A percentile compares a stretch with the other conserved stretches of the same genome.
Evolutionary conservation across 2,329 filamentous ascomycete species (phyloP).

Genomic region (Mollisiaceae sp.): DNA sequence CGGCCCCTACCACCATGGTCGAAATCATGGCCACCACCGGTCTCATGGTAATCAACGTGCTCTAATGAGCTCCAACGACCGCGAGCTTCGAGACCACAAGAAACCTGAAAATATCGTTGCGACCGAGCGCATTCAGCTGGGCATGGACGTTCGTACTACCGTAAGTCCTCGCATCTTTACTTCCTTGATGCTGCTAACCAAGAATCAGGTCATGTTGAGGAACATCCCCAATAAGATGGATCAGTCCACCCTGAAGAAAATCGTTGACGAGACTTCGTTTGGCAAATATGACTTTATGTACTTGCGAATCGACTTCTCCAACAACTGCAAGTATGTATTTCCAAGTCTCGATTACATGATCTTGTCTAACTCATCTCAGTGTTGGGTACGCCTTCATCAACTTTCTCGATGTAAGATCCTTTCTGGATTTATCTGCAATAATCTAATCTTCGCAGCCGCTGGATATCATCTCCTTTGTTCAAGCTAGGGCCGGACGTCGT

Average conservation of each 20-base stretch:
- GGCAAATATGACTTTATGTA: conserved; percentile 96
- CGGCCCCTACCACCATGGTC: neutral
- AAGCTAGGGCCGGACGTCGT: neutral
- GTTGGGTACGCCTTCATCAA: conserved; percentile 99
- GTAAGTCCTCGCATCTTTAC: conserved; percentile 53
- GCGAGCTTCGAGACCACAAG: neutral
- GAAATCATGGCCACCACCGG: neutral
- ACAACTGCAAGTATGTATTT: conserved; percentile 76
- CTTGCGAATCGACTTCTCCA: conserved; percentile 85
- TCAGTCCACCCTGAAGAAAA: conserved; percentile 74
- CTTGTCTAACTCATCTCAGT: conserved; percentile 53
- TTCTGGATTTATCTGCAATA: neutral
- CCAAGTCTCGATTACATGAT: neutral
- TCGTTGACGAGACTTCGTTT: conserved; percentile 78
- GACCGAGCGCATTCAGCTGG: conserved; percentile 63
- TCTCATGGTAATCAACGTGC: neutral
- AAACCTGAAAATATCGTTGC: conserved; percentile 67
- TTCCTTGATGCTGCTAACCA: conserved; percentile 18
- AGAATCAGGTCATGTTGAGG: conserved; percentile 80
- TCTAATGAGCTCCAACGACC: neutral
- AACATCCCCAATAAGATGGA: conserved; percentile 94
- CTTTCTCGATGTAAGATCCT: conserved; percentile 72
- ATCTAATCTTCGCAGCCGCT: conserved; percentile 61
- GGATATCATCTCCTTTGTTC: conserved; percentile 65
- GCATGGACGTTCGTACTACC: conserved; percentile 76